Evolutionary conservation across 2,329 filamentous ascomycete species (phyloP).

Genomic region (Emergomyces pasteurianus): DNA sequence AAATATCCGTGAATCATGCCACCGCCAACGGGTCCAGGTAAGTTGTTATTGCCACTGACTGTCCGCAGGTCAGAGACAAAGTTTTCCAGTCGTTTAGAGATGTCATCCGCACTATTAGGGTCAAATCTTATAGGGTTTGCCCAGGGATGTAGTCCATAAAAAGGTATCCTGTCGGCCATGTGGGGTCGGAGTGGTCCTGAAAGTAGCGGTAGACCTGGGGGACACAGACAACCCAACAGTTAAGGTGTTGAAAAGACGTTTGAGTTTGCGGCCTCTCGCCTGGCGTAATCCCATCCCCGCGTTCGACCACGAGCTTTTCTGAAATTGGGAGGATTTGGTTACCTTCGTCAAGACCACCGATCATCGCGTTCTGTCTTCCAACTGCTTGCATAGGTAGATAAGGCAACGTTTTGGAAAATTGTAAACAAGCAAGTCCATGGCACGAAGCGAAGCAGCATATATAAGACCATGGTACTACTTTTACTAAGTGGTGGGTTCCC

Average conservation of each 20-base stretch:
- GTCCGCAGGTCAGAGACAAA: slow-evolving; percentile 10
- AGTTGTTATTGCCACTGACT: slow-evolving; percentile 4
- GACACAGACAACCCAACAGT: slow-evolving; percentile 13
- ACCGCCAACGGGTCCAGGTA: slow-evolving; percentile 13
- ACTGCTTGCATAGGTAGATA: slow-evolving; percentile 4
- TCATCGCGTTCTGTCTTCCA: slow-evolving; percentile 3
- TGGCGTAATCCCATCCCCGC: slow-evolving; percentile 10
- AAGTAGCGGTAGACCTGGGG: slow-evolving; percentile 15
- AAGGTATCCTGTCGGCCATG: slow-evolving; percentile 11
- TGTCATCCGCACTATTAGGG: slow-evolving; percentile 4
- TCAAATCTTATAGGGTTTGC: slow-evolving; percentile 10
- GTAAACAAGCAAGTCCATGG: neutral
- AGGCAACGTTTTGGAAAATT: slow-evolving; percentile 6
- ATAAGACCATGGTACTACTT: neutral
- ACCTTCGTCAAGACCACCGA: slow-evolving; percentile 1
- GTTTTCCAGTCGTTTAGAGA: slow-evolving; percentile 9
- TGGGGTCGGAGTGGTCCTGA: slow-evolving; percentile 2
- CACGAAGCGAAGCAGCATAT: neutral
- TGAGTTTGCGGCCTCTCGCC: slow-evolving; percentile 15
- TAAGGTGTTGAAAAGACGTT: slow-evolving; percentile 11
- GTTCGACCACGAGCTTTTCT: slow-evolving; percentile 12
- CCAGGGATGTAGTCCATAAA: slow-evolving; percentile 18
- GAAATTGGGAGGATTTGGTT: slow-evolving; percentile 8
- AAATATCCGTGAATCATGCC: slow-evolving; percentile 11
- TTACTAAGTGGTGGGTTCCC: too few species aligned